Evolutionary conservation across 768 basidiomycete genomes (phyloP).

Genomic region (Termitomyces sp.): DNA sequence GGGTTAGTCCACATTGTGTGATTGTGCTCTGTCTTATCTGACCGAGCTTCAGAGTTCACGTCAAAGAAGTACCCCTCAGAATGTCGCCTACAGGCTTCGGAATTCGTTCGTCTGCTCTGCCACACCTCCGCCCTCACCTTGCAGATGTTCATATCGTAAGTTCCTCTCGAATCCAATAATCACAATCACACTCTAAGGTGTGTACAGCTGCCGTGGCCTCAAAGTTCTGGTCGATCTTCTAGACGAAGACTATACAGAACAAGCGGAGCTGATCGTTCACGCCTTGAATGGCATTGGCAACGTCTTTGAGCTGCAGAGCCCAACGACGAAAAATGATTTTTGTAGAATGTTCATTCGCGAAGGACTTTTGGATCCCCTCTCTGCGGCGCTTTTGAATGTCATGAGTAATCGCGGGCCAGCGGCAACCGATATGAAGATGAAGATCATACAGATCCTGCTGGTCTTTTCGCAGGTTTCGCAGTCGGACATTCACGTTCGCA

Average conservation of each 20-base stretch:
- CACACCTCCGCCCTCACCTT: constrained; percentile 90
- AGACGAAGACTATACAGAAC: constrained; percentile 93
- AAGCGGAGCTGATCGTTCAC: constrained; percentile 87
- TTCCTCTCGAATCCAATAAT: constrained; percentile 17
- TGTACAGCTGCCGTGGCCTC: constrained; percentile 83
- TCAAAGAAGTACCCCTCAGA: constrained; percentile 93
- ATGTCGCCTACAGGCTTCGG: constrained; percentile 92
- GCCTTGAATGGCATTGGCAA: constrained; percentile 93
- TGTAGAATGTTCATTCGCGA: constrained; percentile 98
- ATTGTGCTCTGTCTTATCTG: background rate
- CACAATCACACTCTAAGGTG: background rate
- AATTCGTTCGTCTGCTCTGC: constrained; percentile 90
- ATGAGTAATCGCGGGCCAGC: constrained; percentile 69
- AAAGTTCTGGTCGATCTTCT: constrained; percentile 93
- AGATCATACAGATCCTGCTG: constrained; percentile 84
- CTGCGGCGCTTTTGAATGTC: constrained; percentile 85
- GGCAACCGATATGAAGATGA: constrained; percentile 75
- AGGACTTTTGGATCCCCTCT: constrained; percentile 90
- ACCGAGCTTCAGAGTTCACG: constrained; percentile 65
- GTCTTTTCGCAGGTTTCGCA: constrained; percentile 98
- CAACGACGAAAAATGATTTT: constrained; percentile 97
- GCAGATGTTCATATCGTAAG: constrained; percentile 98
- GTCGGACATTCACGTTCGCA: constrained; percentile 89
- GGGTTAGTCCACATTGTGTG: constrained; percentile 43
- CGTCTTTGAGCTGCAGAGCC: constrained; percentile 94